Evolutionary conservation across 1,284 basidiomycete genomes (phyloP), one percentile per base, ranked within the genome.

Genomic region (Anthracocystis walkeri): DNA sequence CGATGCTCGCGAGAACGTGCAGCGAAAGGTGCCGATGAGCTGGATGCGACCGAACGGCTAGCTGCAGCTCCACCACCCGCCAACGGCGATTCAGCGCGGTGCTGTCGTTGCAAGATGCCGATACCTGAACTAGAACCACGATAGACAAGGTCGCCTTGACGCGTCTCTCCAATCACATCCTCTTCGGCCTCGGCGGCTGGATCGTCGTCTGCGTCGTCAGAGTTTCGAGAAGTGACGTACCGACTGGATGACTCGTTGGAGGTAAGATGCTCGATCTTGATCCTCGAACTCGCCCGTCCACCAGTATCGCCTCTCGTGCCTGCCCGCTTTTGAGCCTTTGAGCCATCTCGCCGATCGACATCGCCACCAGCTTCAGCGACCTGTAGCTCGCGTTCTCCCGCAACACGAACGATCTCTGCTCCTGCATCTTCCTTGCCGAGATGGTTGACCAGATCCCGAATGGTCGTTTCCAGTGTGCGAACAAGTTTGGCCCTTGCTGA

Each of bases 71-170:
- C 67, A 2, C 62, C 40, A 6, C 40, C 60, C 10, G 44, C 56
- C 1, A 64, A 58, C 1, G 73, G 73, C 8, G 73, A 70, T 18
- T 71, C 65, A 25, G 68, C 62, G 40, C 72, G 64, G 49, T 72
- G 66, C 35, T 72, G 74, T 25, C 75, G 64, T 41, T 79, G 79
- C 35, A 82, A 54, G 21, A 81, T 75, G 16, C 78, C 75, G 33
- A 81, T 82, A 7, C 79, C 81, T 8, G 77, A 79, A 49, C 76
- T 79, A 2, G 77, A 78, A 3, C 80, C 80, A n/a, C 79, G 75
- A 44, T 81, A 79, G n/a, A 74, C 69, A 6, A 78, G 65, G 41
- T 80, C 75, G 16, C 80, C 80, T 31, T 67, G 60, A 25, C 65
- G 59, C 4, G 76, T 75, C 29, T 75, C 72, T 18, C 73, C 73